A percentile compares a stretch with the other conserved stretches of the same genome.
Conservation (phyloP, 225 moss, liverwort and hornwort genomes). For the Takakia lepidozioides region DNA sequence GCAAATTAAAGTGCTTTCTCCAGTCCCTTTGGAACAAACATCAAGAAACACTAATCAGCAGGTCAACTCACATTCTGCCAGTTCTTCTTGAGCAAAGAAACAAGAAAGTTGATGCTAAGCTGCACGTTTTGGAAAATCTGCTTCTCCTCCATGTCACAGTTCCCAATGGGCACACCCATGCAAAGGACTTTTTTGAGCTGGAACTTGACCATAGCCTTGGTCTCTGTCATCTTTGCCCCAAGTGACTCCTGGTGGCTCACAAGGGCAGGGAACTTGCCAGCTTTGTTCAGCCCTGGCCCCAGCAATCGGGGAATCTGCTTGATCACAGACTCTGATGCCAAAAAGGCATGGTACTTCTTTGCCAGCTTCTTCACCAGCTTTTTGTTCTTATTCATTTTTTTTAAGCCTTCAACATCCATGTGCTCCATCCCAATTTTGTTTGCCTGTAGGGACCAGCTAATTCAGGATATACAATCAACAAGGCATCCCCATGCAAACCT, state of each 20-base stretch:
- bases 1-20: no score
- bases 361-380: slow-evolving; percentile 90
- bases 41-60: no score
- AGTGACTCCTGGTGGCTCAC: slow-evolving; percentile 81
- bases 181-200: slow-evolving; percentile 93
- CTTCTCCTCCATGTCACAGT: slow-evolving; percentile 87
- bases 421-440: slow-evolving; percentile 69
- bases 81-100: slow-evolving; percentile 82
- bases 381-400: slow-evolving; percentile 97
- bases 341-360: slow-evolving; percentile 78
- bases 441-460: no score
- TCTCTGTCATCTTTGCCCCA: slow-evolving; percentile 68
- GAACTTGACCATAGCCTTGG: slow-evolving; percentile 96
- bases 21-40: no score
- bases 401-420: slow-evolving; percentile 80
- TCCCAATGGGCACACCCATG: slow-evolving; percentile 83
- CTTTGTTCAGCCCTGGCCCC: slow-evolving; percentile 84
- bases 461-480: rapidly evolving
- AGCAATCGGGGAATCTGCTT: slow-evolving; percentile 83
- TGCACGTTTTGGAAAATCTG: slow-evolving; percentile 89
- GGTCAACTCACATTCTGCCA: slow-evolving; percentile 64
- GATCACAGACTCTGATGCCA: slow-evolving; percentile 79
- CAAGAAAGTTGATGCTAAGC: slow-evolving; percentile 78
- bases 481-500: background rate
- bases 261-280: slow-evolving; percentile 75